Percentiles rank a stretch among this genome's conserved stretches.
phyloP scores from a whole-genome alignment of 495 filamentous ascomycete genomes.

The Saxophila tyrrhenica region DNA sequence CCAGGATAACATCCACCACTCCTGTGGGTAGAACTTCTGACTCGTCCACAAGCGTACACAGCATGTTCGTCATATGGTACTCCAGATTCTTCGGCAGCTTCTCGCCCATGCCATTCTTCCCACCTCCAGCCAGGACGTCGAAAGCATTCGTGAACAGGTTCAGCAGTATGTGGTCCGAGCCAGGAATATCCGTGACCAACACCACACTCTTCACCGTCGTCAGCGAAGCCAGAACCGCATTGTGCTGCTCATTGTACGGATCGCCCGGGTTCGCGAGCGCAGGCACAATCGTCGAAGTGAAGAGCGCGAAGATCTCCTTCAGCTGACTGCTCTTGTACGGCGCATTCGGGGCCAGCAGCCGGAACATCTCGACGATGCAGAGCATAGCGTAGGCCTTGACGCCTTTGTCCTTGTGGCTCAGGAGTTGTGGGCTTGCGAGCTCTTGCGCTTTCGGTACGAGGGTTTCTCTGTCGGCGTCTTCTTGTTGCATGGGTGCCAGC shows the following conservation, averaged over 20 bases:
- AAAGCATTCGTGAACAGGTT: conserved; percentile 80
- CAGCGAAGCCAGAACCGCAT: conserved; percentile 78
- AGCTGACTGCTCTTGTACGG: conserved; percentile 83
- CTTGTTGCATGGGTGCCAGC: conserved; percentile 76
- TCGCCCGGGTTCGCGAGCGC: conserved; percentile 78
- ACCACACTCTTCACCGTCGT: conserved; percentile 90
- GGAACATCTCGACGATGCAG: conserved; percentile 87
- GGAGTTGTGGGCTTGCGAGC: conserved; percentile 66
- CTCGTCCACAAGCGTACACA: conserved; percentile 81
- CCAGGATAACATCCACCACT: conserved; percentile 87
- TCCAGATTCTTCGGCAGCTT: conserved; percentile 82
- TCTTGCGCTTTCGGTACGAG: conserved; percentile 79
- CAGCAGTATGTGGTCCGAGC: conserved; percentile 60
- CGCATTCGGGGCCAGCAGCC: conserved; percentile 88
- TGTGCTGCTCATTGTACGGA: conserved; percentile 84
- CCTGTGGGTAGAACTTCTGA: conserved; percentile 63
- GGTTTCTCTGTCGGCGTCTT: conserved; percentile 68
- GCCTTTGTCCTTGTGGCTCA: conserved; percentile 84
- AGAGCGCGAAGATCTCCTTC: conserved; percentile 91
- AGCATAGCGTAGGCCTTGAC: conserved; percentile 80
- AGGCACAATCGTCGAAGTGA: conserved; percentile 71
- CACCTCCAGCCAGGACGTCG: conserved; percentile 74
- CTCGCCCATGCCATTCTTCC: conserved; percentile 63
- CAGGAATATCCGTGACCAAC: conserved; percentile 80
- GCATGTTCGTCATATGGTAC: conserved; percentile 75